phyloP scores from a whole-genome alignment of 306 rosid species.

The Albizia julibrissin region DNA sequence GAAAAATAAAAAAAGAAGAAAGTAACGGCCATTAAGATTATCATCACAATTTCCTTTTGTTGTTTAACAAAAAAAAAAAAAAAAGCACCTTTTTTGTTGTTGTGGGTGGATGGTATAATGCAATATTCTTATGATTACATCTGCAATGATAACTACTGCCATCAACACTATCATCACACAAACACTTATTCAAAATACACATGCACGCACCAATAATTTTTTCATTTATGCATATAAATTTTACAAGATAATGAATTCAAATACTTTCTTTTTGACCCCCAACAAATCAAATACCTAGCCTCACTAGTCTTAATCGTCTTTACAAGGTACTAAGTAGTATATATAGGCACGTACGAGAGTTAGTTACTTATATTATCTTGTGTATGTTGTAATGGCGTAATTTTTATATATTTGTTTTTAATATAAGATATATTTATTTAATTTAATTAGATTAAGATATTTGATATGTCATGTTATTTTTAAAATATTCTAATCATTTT shows the following conservation, averaged over 20 bases:
- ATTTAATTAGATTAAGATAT: too few species aligned
- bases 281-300: not conserved
- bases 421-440: too few species aligned
- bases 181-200: conserved; percentile 1
- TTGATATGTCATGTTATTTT: too few species aligned
- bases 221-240: not conserved
- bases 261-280: not conserved
- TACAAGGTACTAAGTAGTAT: not conserved
- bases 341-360: not conserved
- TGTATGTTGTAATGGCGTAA: too few species aligned
- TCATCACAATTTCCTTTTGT: not conserved
- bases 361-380: too few species aligned
- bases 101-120: conserved; percentile 12
- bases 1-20: not conserved
- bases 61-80: not conserved
- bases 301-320: not conserved
- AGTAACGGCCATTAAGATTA: not conserved
- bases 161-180: conserved; percentile 24
- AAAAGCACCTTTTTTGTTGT: too few species aligned
- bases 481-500: too few species aligned
- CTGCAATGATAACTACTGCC: conserved; percentile 30
- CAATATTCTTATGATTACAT: conserved; percentile 40
- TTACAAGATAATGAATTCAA: not conserved
- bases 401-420: too few species aligned
- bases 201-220: not conserved